Base-by-base conservation (phyloP, 768 basidiomycete species). In the Suillus spraguei region DNA sequence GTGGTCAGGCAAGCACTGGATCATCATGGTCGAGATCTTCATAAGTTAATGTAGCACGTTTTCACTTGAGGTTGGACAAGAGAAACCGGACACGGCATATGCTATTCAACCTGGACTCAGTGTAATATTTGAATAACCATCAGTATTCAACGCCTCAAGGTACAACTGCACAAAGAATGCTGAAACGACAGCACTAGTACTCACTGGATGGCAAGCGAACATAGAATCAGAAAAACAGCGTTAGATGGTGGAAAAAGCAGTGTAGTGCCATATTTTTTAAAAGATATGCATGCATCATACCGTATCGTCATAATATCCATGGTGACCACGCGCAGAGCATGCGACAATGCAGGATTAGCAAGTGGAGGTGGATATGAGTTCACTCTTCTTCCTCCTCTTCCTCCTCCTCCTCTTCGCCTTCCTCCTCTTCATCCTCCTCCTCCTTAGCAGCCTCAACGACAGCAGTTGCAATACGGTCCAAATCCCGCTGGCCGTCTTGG, bases 401-500 rank as follows among this genome's bases (percentile, higher is more conserved):
- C 32, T 73, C 80, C 50, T 82, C 90, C 22, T 82, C 89, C 22
- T 82, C 89, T 20, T 85, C 89, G 2, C 87, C 91, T 1, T 89
- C 91, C 9, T 90, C 90, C 0, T 88, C 90, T 0, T 92, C 91
- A 0, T 86, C 85, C 61, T 87, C 91, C 14, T 89, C 87, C 65
- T 91, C 88, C 79, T 85, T 87, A 66, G 79, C 81, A 61, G 88
- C 85, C 78, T 94, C 92, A 56, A 94, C 88, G 13, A 95, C 92
- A 54, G 94, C 90, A 20, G 93, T 94, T 42, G 94, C 93, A 76
- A 95, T 95, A 63, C 94, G 93, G 78, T 95, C 94, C 79, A 97
- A 83, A 77, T 97, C 95, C 72, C 95, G 90, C 79, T 94, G 92
- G 67, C 97, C 97, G 74, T 98, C 97, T 81, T 98, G 96, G 76